Evolutionary conservation across 768 basidiomycete genomes (phyloP).

Genomic region (Suillus clintonianus): DNA sequence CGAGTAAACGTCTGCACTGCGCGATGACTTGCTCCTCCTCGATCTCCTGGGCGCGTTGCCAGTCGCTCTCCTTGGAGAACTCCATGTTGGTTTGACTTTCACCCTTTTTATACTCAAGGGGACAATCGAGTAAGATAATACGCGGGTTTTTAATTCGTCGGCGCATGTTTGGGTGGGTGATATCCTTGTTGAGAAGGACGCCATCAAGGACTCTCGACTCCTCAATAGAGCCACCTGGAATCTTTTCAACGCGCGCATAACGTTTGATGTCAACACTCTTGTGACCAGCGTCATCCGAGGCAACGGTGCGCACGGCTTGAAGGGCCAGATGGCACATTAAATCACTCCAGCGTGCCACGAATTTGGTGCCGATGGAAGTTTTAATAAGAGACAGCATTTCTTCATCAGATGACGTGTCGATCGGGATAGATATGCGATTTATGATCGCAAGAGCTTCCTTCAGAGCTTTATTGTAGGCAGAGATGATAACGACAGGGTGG

Average conservation of each 20-base stretch:
- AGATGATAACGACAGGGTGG: conserved; percentile 98
- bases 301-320: conserved; percentile 88
- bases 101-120: conserved; percentile 98
- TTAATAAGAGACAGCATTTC: conserved; percentile 98
- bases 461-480: conserved; percentile 95
- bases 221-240: conserved; percentile 98
- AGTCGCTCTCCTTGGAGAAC: conserved; percentile 91
- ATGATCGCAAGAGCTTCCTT: conserved; percentile 90
- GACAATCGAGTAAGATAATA: conserved; percentile 90
- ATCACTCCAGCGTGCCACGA: conserved; percentile 94
- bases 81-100: conserved; percentile 99
- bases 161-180: conserved; percentile 97
- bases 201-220: conserved; percentile 84
- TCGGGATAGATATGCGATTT: conserved; percentile 84
- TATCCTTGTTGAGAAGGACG: conserved; percentile 98
- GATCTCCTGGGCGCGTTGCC: conserved; percentile 88
- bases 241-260: conserved; percentile 95
- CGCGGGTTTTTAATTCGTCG: conserved; percentile 87
- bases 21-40: conserved; percentile 96
- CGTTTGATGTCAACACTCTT: conserved; percentile 98
- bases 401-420: conserved; percentile 79
- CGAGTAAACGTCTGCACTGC: conserved; percentile 81
- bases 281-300: conserved; percentile 70
- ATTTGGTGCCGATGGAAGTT: conserved; percentile 98
- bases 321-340: conserved; percentile 96